Evolutionary conservation across 1,284 basidiomycete species (phyloP).

Genomic region (Mycosarcoma mackinlayi): DNA sequence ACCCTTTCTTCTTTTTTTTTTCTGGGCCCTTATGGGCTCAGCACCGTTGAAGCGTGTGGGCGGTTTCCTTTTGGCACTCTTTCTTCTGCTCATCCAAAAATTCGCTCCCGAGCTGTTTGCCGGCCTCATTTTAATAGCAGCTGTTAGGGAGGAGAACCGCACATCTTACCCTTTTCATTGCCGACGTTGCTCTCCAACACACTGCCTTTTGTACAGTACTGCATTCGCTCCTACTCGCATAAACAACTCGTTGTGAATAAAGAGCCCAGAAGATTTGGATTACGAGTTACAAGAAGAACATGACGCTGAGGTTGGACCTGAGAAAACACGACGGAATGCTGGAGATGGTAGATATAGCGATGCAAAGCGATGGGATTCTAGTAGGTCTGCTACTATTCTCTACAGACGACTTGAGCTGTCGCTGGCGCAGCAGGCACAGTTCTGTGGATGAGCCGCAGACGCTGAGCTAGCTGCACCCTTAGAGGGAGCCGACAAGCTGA

Average conservation of each 20-base stretch:
- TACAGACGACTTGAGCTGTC: constrained; percentile 34
- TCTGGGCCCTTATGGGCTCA: no score
- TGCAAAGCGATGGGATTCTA: not conserved
- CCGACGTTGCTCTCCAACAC: not conserved
- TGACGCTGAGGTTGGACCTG: not conserved
- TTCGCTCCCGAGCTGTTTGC: constrained; percentile 29
- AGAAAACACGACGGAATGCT: not conserved
- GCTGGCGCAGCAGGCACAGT: constrained; percentile 36
- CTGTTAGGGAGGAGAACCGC: not conserved
- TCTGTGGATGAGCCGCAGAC: constrained; percentile 21
- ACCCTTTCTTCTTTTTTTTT: constrained; percentile 1
- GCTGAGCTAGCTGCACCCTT: constrained; percentile 3
- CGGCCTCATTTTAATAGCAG: not conserved
- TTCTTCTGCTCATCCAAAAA: not conserved
- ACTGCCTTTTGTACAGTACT: no score
- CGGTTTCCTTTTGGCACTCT: no score
- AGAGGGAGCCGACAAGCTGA: constrained; percentile 27
- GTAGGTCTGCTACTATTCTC: not conserved
- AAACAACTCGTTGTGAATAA: no score
- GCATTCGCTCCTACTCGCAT: no score
- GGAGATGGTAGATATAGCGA: not conserved
- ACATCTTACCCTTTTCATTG: no score
- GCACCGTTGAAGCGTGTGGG: no score
- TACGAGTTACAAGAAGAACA: not conserved
- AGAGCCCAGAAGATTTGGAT: no score